These are phyloP conservation scores for Allium fistulosum DNA, from an alignment of 106 monocot genomes.

Conservation along the genomic window DNA sequence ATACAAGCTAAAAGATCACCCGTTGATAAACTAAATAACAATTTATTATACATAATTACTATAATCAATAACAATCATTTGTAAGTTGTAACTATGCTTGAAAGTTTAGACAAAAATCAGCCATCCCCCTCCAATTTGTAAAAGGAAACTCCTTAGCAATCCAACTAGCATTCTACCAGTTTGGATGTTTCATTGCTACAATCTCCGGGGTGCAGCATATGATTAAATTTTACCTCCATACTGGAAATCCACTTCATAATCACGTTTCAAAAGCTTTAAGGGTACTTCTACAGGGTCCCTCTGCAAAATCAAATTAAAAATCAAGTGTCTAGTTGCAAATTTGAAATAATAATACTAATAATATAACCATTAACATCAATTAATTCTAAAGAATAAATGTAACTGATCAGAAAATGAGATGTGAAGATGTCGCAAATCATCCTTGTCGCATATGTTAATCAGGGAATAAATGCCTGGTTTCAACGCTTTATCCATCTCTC, in stretches of 20 bases:
- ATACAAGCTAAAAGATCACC: too few relatives aligned
- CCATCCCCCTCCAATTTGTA: too few relatives aligned
- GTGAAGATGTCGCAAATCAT: conserved; percentile 74
- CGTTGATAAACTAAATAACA: too few relatives aligned
- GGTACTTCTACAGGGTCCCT: conserved; percentile 10
- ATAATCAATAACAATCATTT: too few relatives aligned
- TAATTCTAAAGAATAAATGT: neutral
- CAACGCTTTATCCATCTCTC: conserved; percentile 75
- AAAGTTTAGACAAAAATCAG: too few relatives aligned
- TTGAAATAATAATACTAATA: neutral
- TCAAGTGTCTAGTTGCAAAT: neutral
- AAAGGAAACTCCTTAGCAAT: too few relatives aligned
- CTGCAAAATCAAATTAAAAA: conserved; percentile 1
- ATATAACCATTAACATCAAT: neutral
- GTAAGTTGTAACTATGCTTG: too few relatives aligned
- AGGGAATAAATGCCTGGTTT: conserved; percentile 77
- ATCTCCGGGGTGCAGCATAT: too few relatives aligned
- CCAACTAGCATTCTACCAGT: too few relatives aligned
- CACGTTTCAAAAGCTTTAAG: conserved; percentile 8
- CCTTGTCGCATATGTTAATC: conserved; percentile 62
- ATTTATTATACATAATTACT: too few relatives aligned
- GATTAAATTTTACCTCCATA: conserved; percentile 8
- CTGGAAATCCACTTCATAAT: conserved; percentile 4
- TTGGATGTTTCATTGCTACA: too few relatives aligned
- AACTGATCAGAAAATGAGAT: conserved; percentile 59